Base-by-base conservation (phyloP, 495 filamentous ascomycete genomes). In the Rhizodiscina lignyota region DNA sequence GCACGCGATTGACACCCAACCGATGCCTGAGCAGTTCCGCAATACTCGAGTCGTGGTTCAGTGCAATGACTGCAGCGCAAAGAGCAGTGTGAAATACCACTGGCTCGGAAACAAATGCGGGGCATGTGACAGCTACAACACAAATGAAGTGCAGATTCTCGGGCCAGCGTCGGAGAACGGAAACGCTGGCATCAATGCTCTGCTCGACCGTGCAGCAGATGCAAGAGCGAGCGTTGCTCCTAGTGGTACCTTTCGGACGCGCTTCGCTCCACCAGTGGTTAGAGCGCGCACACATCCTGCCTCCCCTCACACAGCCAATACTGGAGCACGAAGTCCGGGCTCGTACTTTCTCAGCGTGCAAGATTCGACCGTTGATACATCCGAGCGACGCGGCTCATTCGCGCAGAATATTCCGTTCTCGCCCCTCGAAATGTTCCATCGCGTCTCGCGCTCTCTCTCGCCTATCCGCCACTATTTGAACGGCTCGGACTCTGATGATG, bases 51-150 rank as follows among this genome's bases (percentile, higher is more conserved):
- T 82, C 30, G 64, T 82, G 32, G 68, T 96, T 33, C 77, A 79
- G 36, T 99, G 89, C 51, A 96, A 96, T 53, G 89, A 99, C 54
- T 99, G 89, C 56, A 74, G 72, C 27, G 78, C 79, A 15, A 92
- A 85, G 52, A 81, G 75, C 30, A 71, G 74, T 21, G 82, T 85
- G 15, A 66, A 71, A 29, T 99, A 91, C 49, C 89, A 99, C 52
- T 99, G 91, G 83, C 59, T 96, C 13, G 89, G 89, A 3, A 63
- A 91, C 18, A 92, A 86, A 59, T 99, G 89, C 54, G 72, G 71
- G 18, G 68, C 83, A 58, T 78, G 57, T 43, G 57, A 59, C 29
- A 51, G 51, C 21, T 60, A 55, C 45, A 60, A 60, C 40, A 60
- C 57, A n/a, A 57, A 52, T 40, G 55, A 58, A 35, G 36, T 60